Base-by-base conservation (phyloP, 2,329 filamentous ascomycete genomes). In the Paecilomyces sp. region DNA sequence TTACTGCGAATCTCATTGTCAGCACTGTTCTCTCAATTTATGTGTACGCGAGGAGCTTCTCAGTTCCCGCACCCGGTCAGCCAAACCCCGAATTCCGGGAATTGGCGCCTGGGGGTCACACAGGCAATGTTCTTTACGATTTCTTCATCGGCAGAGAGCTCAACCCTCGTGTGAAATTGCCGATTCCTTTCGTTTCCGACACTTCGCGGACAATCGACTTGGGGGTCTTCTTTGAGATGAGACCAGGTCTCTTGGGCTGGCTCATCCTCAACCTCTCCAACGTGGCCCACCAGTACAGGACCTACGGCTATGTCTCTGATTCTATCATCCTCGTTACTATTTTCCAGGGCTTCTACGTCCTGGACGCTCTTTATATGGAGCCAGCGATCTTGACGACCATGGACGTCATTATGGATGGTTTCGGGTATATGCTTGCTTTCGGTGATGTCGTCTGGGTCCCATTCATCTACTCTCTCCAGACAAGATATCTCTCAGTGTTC, bases 101-200 rank as follows among this genome's bases (percentile, higher is more conserved):
- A 72, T 83, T 97, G 7, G 92, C 92, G 0, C 85, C 85, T 1
- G 92, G 92, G 52, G 92, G 92, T 15, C 85, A 89, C 70, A 87
- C 86, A 1, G 92, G 92, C 60, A 97, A 96, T 74, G 78, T 91
- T 63, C 76, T 97, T 41, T 97, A 97, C 74, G 93, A 97, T 76
- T 97, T 91, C 86, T 97, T 92, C 77, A 97, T 97, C 65, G 93
- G 93, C 22, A 90, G 93, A 30, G 93, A 97, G 75, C 86, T 97
- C 62, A 97, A 97, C 77, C 93, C 93, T 2, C 90, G 92, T 55
- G 76, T 95, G 61, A 85, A 64, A 22, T 63, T 79, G 28, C 76
- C 82, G 0, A 78, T 96, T 25, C 92, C 92, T 1, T 74, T 95
- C 55, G 82, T 96, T 64, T 91, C 91, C 60, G 76, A 79, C 55